Evolutionary conservation across 2,329 filamentous ascomycete species (phyloP).

Genomic region (Elsinoe necatrix): DNA sequence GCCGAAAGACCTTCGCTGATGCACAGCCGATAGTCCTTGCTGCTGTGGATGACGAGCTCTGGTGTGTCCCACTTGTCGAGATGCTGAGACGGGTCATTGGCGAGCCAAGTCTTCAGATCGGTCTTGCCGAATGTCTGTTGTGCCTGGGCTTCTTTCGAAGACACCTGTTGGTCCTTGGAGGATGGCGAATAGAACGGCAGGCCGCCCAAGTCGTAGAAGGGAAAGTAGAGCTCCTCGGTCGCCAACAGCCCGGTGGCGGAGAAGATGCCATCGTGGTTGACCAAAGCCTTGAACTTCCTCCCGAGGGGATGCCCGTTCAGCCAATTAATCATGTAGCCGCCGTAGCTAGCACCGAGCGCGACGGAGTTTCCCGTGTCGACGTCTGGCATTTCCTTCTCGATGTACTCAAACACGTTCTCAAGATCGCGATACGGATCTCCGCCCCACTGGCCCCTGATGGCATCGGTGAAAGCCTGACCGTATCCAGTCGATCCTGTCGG

Average conservation of each 20-base stretch:
- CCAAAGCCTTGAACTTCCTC: constrained; percentile 76
- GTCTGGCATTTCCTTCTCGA: constrained; percentile 56
- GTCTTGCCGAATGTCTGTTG: constrained; percentile 13
- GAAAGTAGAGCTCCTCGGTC: constrained; percentile 48
- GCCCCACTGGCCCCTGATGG: constrained; percentile 74
- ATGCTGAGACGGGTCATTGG: constrained; percentile 51
- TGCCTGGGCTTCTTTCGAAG: constrained; percentile 2
- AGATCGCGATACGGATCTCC: constrained; percentile 77
- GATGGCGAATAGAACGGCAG: constrained; percentile 40
- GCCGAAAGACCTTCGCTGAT: constrained; percentile 76
- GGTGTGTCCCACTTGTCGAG: constrained; percentile 72
- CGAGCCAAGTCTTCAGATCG: constrained; percentile 40
- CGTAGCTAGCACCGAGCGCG: constrained; percentile 65
- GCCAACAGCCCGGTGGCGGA: constrained; percentile 40
- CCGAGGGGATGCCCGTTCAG: constrained; percentile 80
- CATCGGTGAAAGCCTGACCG: constrained; percentile 67
- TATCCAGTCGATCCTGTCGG: constrained; percentile 78
- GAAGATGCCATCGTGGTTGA: constrained; percentile 83
- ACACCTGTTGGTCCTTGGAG: constrained; percentile 18
- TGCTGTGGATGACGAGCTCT: constrained; percentile 81
- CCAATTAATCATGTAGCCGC: constrained; percentile 79
- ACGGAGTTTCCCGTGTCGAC: constrained; percentile 63
- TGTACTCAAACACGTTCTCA: constrained; percentile 66
- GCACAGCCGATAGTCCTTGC: constrained; percentile 79
- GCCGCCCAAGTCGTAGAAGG: constrained; percentile 45